Evolutionary conservation across 306 rosid species (phyloP).

Genomic region (Sicyos edulis): DNA sequence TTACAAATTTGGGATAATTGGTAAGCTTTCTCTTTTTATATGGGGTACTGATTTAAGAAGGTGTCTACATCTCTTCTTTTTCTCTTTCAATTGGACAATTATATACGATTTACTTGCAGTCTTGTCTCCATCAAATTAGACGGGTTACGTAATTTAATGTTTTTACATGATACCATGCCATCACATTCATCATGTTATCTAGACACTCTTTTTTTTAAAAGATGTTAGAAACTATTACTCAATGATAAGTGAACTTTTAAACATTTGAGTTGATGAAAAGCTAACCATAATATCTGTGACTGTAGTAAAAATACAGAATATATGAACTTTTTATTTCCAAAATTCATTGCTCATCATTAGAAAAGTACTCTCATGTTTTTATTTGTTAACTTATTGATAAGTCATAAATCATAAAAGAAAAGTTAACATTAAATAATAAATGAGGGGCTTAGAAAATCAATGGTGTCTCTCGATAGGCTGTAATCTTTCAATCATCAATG

Average conservation of each 20-base stretch:
- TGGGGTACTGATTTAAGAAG: not conserved
- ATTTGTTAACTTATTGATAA: not conserved
- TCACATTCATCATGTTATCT: no score
- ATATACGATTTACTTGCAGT: not conserved
- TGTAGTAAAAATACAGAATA: not conserved
- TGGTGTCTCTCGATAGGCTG: no score
- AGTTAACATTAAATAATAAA: not conserved
- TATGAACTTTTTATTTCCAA: not conserved
- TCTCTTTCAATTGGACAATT: not conserved
- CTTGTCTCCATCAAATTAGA: not conserved
- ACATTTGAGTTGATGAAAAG: not conserved
- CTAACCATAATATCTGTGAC: not conserved
- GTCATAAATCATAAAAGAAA: not conserved
- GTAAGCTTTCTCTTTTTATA: constrained; percentile 33
- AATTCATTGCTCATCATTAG: not conserved
- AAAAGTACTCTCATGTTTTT: not conserved
- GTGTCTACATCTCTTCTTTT: not conserved
- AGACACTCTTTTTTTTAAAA: not conserved
- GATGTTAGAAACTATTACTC: not conserved
- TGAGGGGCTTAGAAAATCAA: not conserved
- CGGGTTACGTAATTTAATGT: not conserved
- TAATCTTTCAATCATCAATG: no score
- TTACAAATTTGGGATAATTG: constrained; percentile 91
- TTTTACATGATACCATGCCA: not conserved
- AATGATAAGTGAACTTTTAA: not conserved